Base-by-base conservation (phyloP, 2,329 filamentous ascomycete species). In the Kalaharituber pfeilii region DNA sequence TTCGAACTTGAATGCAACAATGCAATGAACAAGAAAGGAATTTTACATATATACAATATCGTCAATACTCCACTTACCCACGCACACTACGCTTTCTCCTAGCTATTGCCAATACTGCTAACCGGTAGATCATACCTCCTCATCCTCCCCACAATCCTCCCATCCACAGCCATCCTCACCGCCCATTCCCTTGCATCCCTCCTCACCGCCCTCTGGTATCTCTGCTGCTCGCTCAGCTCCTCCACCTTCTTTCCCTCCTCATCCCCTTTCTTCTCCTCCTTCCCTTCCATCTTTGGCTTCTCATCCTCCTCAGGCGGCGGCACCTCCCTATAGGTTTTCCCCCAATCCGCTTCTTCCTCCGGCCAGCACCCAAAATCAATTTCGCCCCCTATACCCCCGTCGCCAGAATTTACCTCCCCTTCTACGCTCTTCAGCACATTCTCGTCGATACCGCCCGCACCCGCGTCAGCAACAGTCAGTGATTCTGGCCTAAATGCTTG, bases 311-410 rank as follows among this genome's bases (percentile, higher is more conserved):
- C 58, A 15, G 54, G 52, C 59, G 55, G 54, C 22, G 25, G 27
- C 20, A 28, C 24, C n/a, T 15, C 25, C 8, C 25, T 15, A 28
- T 55, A 56, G 15, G 50, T 56, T 30, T 59, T 60, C 6, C 52
- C 51, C 60, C 60, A 62, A 36, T 62, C 60, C 2, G 15, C 44
- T 44, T 62, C 60, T 52, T 62, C 60, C 9, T 51, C 27, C 13
- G 39, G 25, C 20, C 56, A 22, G 8, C 33, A 28, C 20, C 47
- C 57, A 11, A 22, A n/a, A 27, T 59, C 52, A 26, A 57, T 51
- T 44, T 60, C 59, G 15, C 13, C 2, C 54, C 52, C 4, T 20
- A 15, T 30, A 24, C 53, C 22, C 49, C 52, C 18, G 27, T 49
- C 20, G 56, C 53, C 22, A 56, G 18, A 2, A 36, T 53, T 58